phyloP scores from a whole-genome alignment of 257 asterid genomes.

The Forsythia viridissima region DNA sequence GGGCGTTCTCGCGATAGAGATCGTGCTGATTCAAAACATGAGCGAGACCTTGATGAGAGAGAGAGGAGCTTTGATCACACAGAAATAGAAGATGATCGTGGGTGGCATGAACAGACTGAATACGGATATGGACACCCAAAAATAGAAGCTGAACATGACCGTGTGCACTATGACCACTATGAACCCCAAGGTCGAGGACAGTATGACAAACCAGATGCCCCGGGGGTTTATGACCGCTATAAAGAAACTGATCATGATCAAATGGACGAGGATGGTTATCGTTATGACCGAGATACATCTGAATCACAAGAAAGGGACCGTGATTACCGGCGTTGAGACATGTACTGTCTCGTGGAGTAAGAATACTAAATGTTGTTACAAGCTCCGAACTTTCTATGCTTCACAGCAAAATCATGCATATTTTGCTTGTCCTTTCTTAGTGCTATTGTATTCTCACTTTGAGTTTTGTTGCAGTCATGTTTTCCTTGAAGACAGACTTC shows the following conservation, averaged over 20 bases:
- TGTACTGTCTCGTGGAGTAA: constrained; percentile 28
- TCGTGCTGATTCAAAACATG: constrained; percentile 31
- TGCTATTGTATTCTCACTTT: background rate
- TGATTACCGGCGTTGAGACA: constrained; percentile 31
- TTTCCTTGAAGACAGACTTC: background rate
- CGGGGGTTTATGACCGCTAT: constrained; percentile 39
- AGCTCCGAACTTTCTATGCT: background rate
- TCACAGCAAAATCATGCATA: background rate
- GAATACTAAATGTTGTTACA: background rate
- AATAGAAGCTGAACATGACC: constrained; percentile 33
- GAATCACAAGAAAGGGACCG: constrained; percentile 36
- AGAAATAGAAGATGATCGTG: constrained; percentile 40
- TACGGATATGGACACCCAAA: constrained; percentile 26
- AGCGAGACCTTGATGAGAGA: constrained; percentile 32
- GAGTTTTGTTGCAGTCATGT: background rate
- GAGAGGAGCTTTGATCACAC: constrained; percentile 20
- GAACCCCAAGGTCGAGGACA: constrained; percentile 38
- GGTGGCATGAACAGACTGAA: constrained; percentile 39
- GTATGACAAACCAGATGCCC: constrained; percentile 35
- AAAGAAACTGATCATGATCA: constrained; percentile 39
- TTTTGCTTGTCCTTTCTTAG: background rate
- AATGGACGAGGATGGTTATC: constrained; percentile 48
- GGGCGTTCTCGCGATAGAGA: constrained; percentile 42
- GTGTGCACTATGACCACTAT: constrained; percentile 38
- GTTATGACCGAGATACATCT: constrained; percentile 35